Evolutionary conservation across 164 flowering plant genomes (phyloP).

Genomic region (Vitis amurensis): DNA sequence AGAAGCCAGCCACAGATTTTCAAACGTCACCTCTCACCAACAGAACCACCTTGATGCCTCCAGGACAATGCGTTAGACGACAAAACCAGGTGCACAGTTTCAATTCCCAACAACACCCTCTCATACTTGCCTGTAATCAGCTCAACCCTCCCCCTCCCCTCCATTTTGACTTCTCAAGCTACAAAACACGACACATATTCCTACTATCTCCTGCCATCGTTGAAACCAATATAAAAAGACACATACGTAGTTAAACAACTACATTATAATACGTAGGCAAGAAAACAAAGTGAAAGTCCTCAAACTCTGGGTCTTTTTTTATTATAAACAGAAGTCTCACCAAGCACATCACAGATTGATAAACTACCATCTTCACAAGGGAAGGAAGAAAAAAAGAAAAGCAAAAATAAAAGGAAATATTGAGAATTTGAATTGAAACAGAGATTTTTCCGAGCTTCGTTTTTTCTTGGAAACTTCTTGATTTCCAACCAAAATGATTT

Average conservation of each 20-base stretch:
- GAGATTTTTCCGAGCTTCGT: conserved; percentile 20
- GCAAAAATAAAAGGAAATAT: background rate
- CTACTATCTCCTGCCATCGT: conserved; percentile 24
- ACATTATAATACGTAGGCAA: conserved; percentile 7
- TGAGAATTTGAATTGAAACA: conserved; percentile 14
- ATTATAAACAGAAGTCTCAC: conserved; percentile 13
- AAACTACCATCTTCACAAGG: background rate
- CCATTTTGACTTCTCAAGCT: conserved; percentile 29
- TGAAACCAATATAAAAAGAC: conserved; percentile 6
- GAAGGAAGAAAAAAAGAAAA: background rate
- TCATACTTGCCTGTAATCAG: background rate
- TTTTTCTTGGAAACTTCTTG: background rate
- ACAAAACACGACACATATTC: conserved; percentile 52
- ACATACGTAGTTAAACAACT: background rate
- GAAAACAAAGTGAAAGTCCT: conserved; percentile 11
- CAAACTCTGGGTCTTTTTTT: conserved; percentile 6
- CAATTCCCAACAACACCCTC: conserved; percentile 9
- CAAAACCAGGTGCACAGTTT: conserved; percentile 7
- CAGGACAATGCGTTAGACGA: conserved; percentile 15
- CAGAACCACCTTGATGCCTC: conserved; percentile 17
- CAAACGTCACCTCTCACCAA: conserved; percentile 10
- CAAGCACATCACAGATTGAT: conserved; percentile 2
- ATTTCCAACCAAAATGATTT: conserved; percentile 21
- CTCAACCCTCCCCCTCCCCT: background rate
- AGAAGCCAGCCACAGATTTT: background rate